Conservation (phyloP, 2,329 filamentous ascomycete genomes). For the Microsporum canis region DNA sequence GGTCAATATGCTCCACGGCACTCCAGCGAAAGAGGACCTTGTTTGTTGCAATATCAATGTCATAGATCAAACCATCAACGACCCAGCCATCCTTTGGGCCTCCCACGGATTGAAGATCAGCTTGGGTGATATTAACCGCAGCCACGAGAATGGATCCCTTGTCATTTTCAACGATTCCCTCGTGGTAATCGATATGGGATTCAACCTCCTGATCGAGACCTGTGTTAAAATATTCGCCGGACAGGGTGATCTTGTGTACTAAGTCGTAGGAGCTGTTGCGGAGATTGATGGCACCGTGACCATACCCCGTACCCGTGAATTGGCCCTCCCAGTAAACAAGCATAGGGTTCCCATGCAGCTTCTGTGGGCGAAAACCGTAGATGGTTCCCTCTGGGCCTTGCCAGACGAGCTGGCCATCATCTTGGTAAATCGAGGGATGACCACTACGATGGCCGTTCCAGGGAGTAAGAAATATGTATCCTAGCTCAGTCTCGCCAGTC, state of each 20-base stretch:
- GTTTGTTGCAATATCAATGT: constrained; percentile 37
- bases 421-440: constrained; percentile 28
- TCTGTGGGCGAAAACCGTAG: constrained; percentile 23
- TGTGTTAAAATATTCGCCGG: constrained; percentile 9
- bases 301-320: constrained; percentile 16
- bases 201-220: constrained; percentile 8
- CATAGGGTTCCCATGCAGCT: constrained; percentile 24
- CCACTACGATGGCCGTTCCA: constrained; percentile 20
- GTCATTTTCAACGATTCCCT: constrained; percentile 31
- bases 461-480: constrained; percentile 27
- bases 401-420: constrained; percentile 27
- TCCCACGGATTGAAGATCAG: constrained; percentile 30
- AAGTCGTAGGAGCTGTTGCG: constrained; percentile 14
- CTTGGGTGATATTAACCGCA: constrained; percentile 29
- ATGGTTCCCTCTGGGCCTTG: constrained; percentile 26
- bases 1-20: constrained; percentile 35
- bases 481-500: constrained; percentile 22
- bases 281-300: constrained; percentile 14
- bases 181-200: constrained; percentile 33
- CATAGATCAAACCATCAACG: constrained; percentile 34
- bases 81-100: constrained; percentile 31
- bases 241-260: constrained; percentile 10
- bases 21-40: constrained; percentile 38
- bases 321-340: constrained; percentile 29
- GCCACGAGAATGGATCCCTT: constrained; percentile 33